Percentiles rank a stretch among this genome's conserved stretches.
Conservation (phyloP, 106 monocot genomes). For the Chionographis japonica region DNA sequence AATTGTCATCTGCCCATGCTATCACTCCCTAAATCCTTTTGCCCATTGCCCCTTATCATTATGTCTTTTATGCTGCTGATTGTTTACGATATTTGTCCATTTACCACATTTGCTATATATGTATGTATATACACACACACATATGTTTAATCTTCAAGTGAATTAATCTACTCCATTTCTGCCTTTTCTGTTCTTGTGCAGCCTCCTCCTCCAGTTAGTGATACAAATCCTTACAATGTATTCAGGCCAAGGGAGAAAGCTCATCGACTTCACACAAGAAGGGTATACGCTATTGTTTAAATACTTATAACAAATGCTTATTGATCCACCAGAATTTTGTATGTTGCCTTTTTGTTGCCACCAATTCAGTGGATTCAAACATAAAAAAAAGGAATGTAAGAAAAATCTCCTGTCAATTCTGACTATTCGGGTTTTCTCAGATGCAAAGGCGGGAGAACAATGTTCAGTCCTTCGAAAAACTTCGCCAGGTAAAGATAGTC, state of each 20-base stretch:
- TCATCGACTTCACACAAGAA: slow-evolving; percentile 91
- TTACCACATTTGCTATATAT: too few relatives aligned
- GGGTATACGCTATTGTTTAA: slow-evolving; percentile 43
- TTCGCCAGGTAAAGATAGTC: slow-evolving; percentile 65
- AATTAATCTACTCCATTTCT: background rate
- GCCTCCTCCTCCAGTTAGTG: slow-evolving; percentile 94
- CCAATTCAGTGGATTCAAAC: too few relatives aligned
- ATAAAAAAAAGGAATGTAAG: too few relatives aligned
- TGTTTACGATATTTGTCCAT: too few relatives aligned
- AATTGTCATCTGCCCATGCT: too few relatives aligned
- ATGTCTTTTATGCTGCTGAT: too few relatives aligned
- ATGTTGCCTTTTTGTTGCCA: too few relatives aligned
- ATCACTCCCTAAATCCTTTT: too few relatives aligned
- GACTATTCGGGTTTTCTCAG: slow-evolving; percentile 21
- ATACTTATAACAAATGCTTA: background rate
- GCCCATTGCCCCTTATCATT: too few relatives aligned
- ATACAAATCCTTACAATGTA: slow-evolving; percentile 99
- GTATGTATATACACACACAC: too few relatives aligned
- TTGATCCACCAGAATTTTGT: background rate
- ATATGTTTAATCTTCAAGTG: too few relatives aligned
- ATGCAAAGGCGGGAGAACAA: slow-evolving; percentile 99
- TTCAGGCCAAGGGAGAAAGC: slow-evolving; percentile 97
- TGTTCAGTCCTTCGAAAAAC: slow-evolving; percentile 90
- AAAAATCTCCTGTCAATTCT: too few relatives aligned
- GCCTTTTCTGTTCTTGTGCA: slow-evolving; percentile 24